phyloP scores from a whole-genome alignment of 805 yeast genomes.

The Saturnispora saitoi region DNA sequence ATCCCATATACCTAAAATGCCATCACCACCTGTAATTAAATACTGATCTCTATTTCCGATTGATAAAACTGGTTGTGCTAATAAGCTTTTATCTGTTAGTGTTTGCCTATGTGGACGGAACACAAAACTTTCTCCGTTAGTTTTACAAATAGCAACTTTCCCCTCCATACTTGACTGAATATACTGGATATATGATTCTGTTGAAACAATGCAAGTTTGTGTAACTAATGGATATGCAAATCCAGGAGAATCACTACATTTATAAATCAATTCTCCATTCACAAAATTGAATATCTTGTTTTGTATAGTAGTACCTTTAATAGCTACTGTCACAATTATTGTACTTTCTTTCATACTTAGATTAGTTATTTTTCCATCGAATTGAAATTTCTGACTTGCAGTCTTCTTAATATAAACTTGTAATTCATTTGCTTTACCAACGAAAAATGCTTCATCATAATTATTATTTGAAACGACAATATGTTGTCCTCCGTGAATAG shows the following conservation, averaged over 20 bases:
- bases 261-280: neutral
- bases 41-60: slow-evolving; percentile 1
- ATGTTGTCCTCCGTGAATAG: neutral
- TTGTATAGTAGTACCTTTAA: neutral
- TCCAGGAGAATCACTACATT: neutral
- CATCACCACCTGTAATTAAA: slow-evolving; percentile 16
- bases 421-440: neutral
- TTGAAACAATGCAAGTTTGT: neutral
- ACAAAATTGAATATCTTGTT: neutral
- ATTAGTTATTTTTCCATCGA: neutral
- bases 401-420: neutral
- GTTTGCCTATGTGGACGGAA: slow-evolving; percentile 66
- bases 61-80: slow-evolving; percentile 18
- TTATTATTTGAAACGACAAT: neutral
- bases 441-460: neutral
- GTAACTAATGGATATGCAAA: slow-evolving; percentile 7
- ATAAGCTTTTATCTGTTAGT: slow-evolving; percentile 18
- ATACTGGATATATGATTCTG: neutral
- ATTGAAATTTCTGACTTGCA: neutral
- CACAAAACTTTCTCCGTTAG: slow-evolving; percentile 42
- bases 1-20: slow-evolving; percentile 28
- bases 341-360: neutral
- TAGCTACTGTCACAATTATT: neutral
- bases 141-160: slow-evolving; percentile 64
- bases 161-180: slow-evolving; percentile 77